phyloP scores from a whole-genome alignment of 148 eudicot species.

The Amaranthus palmeri region DNA sequence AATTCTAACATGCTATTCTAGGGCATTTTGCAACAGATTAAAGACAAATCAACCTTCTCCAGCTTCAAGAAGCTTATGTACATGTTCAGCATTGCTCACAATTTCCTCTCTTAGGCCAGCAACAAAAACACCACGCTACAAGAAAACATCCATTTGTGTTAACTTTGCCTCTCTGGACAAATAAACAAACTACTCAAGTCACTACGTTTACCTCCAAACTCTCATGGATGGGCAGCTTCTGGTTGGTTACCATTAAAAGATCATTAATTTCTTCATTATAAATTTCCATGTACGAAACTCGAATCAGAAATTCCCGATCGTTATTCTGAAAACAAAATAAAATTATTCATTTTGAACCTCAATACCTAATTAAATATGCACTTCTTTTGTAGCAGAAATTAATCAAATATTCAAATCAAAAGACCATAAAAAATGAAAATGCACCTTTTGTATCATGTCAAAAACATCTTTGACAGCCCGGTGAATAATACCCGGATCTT shows the following conservation, averaged over 20 bases:
- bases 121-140: slow-evolving; percentile 90
- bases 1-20: background rate
- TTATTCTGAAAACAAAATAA: slow-evolving; percentile 36
- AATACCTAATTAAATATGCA: background rate
- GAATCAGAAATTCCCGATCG: slow-evolving; percentile 78
- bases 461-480: slow-evolving; percentile 82
- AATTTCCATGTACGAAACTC: slow-evolving; percentile 98
- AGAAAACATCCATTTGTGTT: slow-evolving; percentile 10
- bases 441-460: slow-evolving; percentile 52
- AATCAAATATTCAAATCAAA: background rate
- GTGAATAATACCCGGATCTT: slow-evolving; percentile 83
- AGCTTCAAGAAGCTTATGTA: slow-evolving; percentile 68
- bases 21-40: background rate
- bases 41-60: slow-evolving; percentile 70
- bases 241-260: slow-evolving; percentile 74
- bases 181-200: background rate
- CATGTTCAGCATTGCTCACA: slow-evolving; percentile 84
- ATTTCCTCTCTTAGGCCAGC: slow-evolving; percentile 95
- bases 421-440: background rate
- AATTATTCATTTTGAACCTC: background rate
- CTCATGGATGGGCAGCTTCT: slow-evolving; percentile 88
- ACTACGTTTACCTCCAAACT: slow-evolving; percentile 65
- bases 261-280: slow-evolving; percentile 97
- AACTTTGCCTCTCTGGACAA: background rate
- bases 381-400: background rate